These are phyloP conservation scores for Arctostaphylos glauca DNA, from an alignment of 148 eudicot species.

Conservation along the genomic window DNA sequence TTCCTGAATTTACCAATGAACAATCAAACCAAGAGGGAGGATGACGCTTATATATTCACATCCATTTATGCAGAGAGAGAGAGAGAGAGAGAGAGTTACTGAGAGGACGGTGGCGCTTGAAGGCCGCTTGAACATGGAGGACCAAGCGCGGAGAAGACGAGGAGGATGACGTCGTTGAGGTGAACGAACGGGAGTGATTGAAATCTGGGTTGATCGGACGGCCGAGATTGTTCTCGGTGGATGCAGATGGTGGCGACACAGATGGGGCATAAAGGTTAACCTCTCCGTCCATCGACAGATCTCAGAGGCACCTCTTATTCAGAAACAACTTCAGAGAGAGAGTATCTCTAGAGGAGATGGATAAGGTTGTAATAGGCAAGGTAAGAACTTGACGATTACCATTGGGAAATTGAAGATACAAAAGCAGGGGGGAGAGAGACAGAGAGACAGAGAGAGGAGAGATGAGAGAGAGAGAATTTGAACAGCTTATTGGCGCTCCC, in stretches of 20 bases:
- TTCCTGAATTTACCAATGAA: no score
- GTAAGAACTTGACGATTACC: not conserved
- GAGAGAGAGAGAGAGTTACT: conserved; percentile 38
- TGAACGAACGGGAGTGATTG: conserved; percentile 28
- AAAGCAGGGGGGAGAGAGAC: not conserved
- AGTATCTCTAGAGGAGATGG: no score
- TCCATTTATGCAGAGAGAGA: not conserved
- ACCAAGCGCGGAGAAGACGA: conserved; percentile 56
- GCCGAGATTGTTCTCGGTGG: conserved; percentile 25
- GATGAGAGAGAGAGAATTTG: conserved; percentile 20
- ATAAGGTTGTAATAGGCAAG: no score
- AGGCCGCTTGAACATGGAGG: conserved; percentile 79
- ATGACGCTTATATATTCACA: not conserved
- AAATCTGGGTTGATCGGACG: conserved; percentile 42
- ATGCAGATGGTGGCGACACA: no score
- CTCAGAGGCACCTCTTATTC: no score
- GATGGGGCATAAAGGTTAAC: no score
- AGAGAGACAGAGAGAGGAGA: no score
- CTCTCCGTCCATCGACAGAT: no score
- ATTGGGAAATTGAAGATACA: conserved; percentile 5
- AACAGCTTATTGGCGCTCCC: conserved; percentile 18
- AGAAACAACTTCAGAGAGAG: no score
- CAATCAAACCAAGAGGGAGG: not conserved
- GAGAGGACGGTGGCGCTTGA: no score
- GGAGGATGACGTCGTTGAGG: conserved; percentile 37